These are phyloP conservation scores for Sungouiella thailandica DNA, from an alignment of 805 yeast genomes.

Conservation along the genomic window DNA sequence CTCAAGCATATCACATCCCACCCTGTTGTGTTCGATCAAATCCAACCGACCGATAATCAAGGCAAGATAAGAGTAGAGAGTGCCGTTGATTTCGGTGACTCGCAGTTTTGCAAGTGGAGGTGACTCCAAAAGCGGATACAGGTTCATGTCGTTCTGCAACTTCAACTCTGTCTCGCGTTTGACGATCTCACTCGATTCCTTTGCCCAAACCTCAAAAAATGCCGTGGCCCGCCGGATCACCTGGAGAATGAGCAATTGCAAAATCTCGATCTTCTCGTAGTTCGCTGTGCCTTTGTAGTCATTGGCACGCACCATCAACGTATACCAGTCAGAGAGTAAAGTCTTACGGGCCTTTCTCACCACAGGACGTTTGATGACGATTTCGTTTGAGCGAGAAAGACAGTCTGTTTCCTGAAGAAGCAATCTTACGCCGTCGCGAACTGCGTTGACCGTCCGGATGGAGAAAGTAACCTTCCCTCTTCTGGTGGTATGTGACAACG, in stretches of 20 bases:
- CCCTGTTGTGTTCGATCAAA: constrained; percentile 66
- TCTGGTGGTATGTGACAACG: constrained; percentile 45
- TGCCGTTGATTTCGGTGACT: constrained; percentile 57
- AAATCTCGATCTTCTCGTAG: constrained; percentile 51
- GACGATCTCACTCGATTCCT: constrained; percentile 49
- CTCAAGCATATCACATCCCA: constrained; percentile 66
- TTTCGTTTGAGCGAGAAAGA: constrained; percentile 66
- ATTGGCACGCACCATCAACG: constrained; percentile 69
- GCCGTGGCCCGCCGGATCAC: constrained; percentile 60
- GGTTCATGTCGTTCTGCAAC: constrained; percentile 32
- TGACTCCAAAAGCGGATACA: constrained; percentile 40
- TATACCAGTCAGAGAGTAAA: constrained; percentile 73
- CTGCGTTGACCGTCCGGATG: constrained; percentile 52
- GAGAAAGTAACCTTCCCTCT: constrained; percentile 48
- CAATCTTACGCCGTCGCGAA: constrained; percentile 67
- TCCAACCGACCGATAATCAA: constrained; percentile 73
- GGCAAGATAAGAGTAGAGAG: constrained; percentile 57
- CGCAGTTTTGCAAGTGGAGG: constrained; percentile 65
- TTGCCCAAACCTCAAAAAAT: constrained; percentile 69
- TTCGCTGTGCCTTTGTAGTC: constrained; percentile 64
- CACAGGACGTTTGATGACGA: constrained; percentile 58
- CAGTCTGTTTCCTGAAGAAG: constrained; percentile 66
- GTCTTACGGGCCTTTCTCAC: constrained; percentile 64
- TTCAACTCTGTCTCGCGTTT: constrained; percentile 31
- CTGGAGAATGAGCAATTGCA: constrained; percentile 61